phyloP scores from a whole-genome alignment of 192 early-diverging fungal species.

The Backusella australiensis region DNA sequence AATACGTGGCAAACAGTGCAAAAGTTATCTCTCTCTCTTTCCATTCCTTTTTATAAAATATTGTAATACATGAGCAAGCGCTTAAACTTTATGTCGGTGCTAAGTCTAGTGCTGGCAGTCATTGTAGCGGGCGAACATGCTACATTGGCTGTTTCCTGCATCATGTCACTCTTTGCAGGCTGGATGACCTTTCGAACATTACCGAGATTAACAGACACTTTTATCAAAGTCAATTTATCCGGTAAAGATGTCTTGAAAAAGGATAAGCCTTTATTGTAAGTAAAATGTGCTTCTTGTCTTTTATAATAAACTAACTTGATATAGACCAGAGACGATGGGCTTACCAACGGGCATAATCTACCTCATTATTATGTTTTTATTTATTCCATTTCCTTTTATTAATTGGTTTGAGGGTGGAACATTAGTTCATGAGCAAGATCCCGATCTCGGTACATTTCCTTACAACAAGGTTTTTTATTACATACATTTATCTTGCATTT shows the following conservation, averaged over 20 bases:
- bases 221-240: slow-evolving; percentile 73
- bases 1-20: not conserved
- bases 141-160: slow-evolving; percentile 49
- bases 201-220: slow-evolving; percentile 60
- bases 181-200: slow-evolving; percentile 72
- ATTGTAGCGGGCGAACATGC: not conserved
- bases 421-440: slow-evolving; percentile 36
- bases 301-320: not conserved
- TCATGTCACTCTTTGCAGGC: slow-evolving; percentile 68
- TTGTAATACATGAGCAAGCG: not conserved
- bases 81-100: not conserved
- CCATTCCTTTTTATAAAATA: not conserved
- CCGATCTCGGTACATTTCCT: slow-evolving; percentile 58
- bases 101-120: not conserved
- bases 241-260: slow-evolving; percentile 84
- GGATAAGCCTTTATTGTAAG: slow-evolving; percentile 69
- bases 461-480: slow-evolving; percentile 58
- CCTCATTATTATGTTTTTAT: slow-evolving; percentile 82
- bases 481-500: not conserved
- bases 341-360: slow-evolving; percentile 87
- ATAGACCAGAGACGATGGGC: slow-evolving; percentile 94
- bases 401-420: slow-evolving; percentile 64
- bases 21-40: not conserved
- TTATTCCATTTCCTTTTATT: slow-evolving; percentile 94
- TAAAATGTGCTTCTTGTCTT: not conserved